Base-by-base conservation (phyloP, 495 filamentous ascomycete genomes). In the Penicillium manginii region DNA sequence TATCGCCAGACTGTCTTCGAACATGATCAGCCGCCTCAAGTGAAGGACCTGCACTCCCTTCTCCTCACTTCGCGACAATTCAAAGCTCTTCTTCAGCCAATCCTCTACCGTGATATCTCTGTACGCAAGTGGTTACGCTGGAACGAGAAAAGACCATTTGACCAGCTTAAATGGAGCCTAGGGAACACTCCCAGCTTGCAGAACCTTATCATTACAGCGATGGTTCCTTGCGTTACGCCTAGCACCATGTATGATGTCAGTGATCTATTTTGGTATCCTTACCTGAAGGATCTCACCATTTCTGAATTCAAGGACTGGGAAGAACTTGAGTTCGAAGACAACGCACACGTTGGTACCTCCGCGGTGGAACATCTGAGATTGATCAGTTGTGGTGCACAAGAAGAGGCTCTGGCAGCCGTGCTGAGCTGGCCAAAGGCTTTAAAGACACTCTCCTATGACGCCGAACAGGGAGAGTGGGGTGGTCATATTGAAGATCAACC, bases 291-390 rank as follows among this genome's bases (percentile, higher is more conserved):
- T 9, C 43, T 61, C 29, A 64, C 48, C 19, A 57, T 61, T 22
- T 18, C 21, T 23, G 3, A 39, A 14, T 50, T 57, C 33, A 33
- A 52, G n/a, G 52, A 60, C 50, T 63, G 48, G 52, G 18, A 46
- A 19, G 39, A 52, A 21, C 35, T 59, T 21, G 12, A 57, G 50
- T 56, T 57, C 43, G 51, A 53, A 48, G 31, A 57, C 56, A 51
- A 66, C 40, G 54, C 35, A n/a, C 62, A 57, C 57, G 26, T 63
- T 33, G 63, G 60, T 53, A 66, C 53, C 10, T 66, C 64, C 10
- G 46, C 60, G 9, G 61, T 64, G 5, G 32, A 52, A 53, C 40
- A 14, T 32, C 61, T 64, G 11, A 56, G 37, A 12, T 23, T 66
- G 43, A 58, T 64, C 26, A 29, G 31, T 17, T 66, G 64, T 46